Percentiles rank a stretch among this genome's conserved stretches.
phyloP scores from a whole-genome alignment of 202 grass and related monocot species.

The Carex sylvatica region DNA sequence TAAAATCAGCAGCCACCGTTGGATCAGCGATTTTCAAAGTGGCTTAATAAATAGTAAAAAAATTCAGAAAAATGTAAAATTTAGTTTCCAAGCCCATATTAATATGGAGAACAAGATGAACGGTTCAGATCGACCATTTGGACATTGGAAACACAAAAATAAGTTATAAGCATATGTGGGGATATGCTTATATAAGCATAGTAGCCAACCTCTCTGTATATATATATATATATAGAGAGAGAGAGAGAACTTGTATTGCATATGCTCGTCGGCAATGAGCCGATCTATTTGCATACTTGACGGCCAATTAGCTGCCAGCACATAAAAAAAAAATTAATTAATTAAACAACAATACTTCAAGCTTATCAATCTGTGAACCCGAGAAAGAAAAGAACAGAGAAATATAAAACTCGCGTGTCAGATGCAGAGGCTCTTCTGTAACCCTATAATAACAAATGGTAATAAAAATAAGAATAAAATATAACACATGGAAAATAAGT shows the following conservation, averaged over 20 bases:
- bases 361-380: not conserved
- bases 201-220: too few species aligned
- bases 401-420: conserved; percentile 66
- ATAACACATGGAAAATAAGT: not conserved
- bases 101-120: too few species aligned
- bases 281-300: conserved; percentile 97
- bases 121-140: too few species aligned
- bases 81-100: not conserved
- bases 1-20: too few species aligned
- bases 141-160: too few species aligned
- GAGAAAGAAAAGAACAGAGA: conserved; percentile 16
- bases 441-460: conserved; percentile 50
- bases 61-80: too few species aligned
- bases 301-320: conserved; percentile 87
- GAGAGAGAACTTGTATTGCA: conserved; percentile 77
- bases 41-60: too few species aligned
- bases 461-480: too few species aligned
- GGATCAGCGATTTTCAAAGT: too few species aligned
- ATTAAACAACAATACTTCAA: conserved; percentile 29
- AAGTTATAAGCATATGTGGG: too few species aligned
- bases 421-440: conserved; percentile 79
- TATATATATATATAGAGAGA: too few species aligned
- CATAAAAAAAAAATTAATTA: not conserved
- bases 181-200: too few species aligned
- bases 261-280: conserved; percentile 91